phyloP scores from a whole-genome alignment of 805 yeast genomes.

The Tetrapisispora phaffii region DNA sequence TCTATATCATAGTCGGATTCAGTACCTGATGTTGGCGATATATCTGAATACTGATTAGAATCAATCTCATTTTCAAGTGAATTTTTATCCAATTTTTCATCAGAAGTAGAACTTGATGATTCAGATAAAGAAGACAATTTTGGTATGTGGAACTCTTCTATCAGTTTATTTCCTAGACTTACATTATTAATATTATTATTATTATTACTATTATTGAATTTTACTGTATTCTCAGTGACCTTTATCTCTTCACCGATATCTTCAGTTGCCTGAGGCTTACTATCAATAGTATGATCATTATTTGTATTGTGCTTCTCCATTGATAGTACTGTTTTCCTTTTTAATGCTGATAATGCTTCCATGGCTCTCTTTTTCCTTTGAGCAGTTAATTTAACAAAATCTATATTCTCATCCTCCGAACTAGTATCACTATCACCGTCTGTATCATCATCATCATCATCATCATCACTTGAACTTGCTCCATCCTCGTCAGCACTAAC shows the following conservation, averaged over 20 bases:
- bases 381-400: constrained; percentile 62
- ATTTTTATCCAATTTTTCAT: constrained; percentile 1
- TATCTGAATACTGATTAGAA: not conserved
- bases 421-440: constrained; percentile 38
- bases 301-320: constrained; percentile 33
- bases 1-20: constrained; percentile 30
- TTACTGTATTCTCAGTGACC: constrained; percentile 25
- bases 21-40: not conserved
- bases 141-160: constrained; percentile 22
- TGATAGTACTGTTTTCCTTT: constrained; percentile 13
- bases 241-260: constrained; percentile 52
- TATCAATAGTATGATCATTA: constrained; percentile 31
- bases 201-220: not conserved
- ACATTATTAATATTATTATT: constrained; percentile 18
- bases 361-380: constrained; percentile 50
- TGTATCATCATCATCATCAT: constrained; percentile 32
- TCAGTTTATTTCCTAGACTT: constrained; percentile 8
- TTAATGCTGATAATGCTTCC: constrained; percentile 35
- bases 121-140: constrained; percentile 11
- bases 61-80: not conserved
- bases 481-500: constrained; percentile 29
- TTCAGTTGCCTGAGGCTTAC: constrained; percentile 5
- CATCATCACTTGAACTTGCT: constrained; percentile 19
- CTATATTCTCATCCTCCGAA: constrained; percentile 59
- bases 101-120: constrained; percentile 14